Evolutionary conservation across 768 basidiomycete species (phyloP).

Genomic region (Leccinum truebloodii): DNA sequence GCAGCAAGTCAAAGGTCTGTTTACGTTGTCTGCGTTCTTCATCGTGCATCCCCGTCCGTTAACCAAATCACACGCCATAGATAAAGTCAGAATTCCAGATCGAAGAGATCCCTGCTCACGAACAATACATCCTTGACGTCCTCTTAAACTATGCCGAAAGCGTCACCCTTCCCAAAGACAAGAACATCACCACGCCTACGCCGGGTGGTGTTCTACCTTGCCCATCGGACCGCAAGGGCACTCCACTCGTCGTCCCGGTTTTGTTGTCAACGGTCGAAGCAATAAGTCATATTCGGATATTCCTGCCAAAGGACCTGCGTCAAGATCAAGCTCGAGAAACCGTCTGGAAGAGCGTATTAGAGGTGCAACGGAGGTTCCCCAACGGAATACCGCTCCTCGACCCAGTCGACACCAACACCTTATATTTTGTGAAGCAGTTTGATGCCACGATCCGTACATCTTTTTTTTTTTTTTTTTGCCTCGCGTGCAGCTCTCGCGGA

Average conservation of each 20-base stretch:
- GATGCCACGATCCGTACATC: conserved; percentile 74
- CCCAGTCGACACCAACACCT: conserved; percentile 84
- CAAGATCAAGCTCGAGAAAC: conserved; percentile 74
- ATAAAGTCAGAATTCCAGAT: conserved; percentile 63
- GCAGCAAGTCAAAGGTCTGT: conserved; percentile 74
- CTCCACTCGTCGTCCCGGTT: conserved; percentile 85
- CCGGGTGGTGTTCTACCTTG: conserved; percentile 80
- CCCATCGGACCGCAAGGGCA: conserved; percentile 66
- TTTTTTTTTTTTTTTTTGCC: conserved; percentile 84
- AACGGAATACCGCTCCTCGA: conserved; percentile 86
- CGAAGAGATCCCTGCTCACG: conserved; percentile 77
- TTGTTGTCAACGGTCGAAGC: conserved; percentile 83
- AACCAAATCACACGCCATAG: conserved; percentile 33
- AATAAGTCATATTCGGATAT: conserved; percentile 84
- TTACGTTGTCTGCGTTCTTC: conserved; percentile 2
- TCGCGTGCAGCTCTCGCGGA: conserved; percentile 72
- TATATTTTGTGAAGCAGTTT: conserved; percentile 71
- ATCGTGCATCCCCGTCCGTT: neutral
- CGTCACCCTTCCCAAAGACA: conserved; percentile 59
- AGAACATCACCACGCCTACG: conserved; percentile 52
- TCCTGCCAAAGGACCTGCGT: conserved; percentile 88
- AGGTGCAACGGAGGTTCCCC: conserved; percentile 90
- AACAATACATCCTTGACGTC: conserved; percentile 92
- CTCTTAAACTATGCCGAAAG: conserved; percentile 78
- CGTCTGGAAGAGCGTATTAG: conserved; percentile 85